These are phyloP conservation scores for Pleurotus salmoneostramineus DNA, from an alignment of 768 basidiomycete species.

Conservation along the genomic window DNA sequence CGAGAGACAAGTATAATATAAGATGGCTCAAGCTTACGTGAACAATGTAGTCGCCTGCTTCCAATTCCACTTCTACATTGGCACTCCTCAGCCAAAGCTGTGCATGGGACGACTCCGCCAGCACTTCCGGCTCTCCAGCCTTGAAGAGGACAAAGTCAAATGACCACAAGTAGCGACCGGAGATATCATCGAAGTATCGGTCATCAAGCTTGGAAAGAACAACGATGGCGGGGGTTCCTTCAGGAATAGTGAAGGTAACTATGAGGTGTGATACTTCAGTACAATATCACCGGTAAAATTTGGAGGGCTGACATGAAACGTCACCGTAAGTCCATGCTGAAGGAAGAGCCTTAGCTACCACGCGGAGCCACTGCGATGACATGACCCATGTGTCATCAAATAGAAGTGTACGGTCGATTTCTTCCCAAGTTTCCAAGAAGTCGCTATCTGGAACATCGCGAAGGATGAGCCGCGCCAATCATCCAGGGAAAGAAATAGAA, in stretches of 20 bases:
- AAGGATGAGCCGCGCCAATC: background rate
- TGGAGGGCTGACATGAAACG: conserved; percentile 40
- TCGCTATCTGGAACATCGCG: conserved; percentile 33
- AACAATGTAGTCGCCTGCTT: conserved; percentile 38
- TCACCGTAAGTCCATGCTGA: conserved; percentile 43
- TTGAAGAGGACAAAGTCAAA: conserved; percentile 46
- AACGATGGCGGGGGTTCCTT: conserved; percentile 35
- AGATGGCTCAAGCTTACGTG: conserved; percentile 22
- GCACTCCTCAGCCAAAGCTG: conserved; percentile 28
- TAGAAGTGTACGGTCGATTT: conserved; percentile 43
- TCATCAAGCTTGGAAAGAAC: conserved; percentile 43
- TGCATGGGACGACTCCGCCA: conserved; percentile 28
- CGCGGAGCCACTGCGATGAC: conserved; percentile 48
- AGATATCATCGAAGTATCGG: conserved; percentile 39
- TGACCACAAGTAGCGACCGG: conserved; percentile 31
- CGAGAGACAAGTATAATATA: too few relatives aligned
- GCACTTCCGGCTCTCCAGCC: conserved; percentile 31
- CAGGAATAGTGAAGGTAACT: conserved; percentile 39
- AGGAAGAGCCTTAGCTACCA: conserved; percentile 25
- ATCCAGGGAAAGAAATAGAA: background rate
- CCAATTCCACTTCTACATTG: conserved; percentile 34
- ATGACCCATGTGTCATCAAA: conserved; percentile 49
- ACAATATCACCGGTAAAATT: too few relatives aligned
- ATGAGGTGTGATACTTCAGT: too few relatives aligned
- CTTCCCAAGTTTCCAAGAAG: conserved; percentile 42